These are phyloP conservation scores for Pseudognaphalium luteoalbum DNA, from an alignment of 129 eudicot genomes.

Conservation along the genomic window DNA sequence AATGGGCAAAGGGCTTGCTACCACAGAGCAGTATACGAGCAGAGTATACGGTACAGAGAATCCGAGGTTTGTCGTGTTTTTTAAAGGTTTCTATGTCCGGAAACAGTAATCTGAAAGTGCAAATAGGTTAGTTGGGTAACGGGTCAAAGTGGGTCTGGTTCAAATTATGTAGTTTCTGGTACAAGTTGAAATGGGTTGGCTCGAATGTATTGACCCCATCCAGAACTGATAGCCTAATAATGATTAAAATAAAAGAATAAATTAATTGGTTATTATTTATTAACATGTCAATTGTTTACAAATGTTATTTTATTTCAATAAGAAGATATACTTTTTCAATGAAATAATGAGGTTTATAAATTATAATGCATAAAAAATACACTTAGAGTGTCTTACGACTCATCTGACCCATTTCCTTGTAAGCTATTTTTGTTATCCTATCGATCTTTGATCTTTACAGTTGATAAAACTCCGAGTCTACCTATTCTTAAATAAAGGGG, in stretches of 20 bases:
- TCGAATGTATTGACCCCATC: background rate
- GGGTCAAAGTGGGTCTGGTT: background rate
- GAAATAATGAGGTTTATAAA: too few species aligned
- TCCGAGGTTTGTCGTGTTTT: conserved; percentile 48
- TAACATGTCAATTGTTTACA: background rate
- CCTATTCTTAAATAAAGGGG: background rate
- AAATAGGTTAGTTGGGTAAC: background rate
- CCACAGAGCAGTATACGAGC: conserved; percentile 85
- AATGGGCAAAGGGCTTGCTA: conserved; percentile 89
- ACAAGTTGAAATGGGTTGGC: background rate
- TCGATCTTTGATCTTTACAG: background rate
- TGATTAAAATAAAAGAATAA: too few species aligned
- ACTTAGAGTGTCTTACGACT: too few species aligned
- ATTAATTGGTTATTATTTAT: background rate
- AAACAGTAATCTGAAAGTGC: background rate
- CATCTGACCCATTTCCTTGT: background rate
- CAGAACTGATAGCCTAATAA: too few species aligned
- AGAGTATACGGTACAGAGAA: conserved; percentile 79
- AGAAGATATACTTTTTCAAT: too few species aligned
- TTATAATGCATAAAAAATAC: too few species aligned
- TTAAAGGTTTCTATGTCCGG: background rate
- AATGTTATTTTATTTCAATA: background rate
- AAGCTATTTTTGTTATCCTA: background rate
- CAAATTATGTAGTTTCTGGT: background rate
- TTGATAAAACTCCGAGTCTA: background rate